These are phyloP conservation scores for Rosa lucieae DNA, from an alignment of 306 rosid genomes.

Conservation along the genomic window DNA sequence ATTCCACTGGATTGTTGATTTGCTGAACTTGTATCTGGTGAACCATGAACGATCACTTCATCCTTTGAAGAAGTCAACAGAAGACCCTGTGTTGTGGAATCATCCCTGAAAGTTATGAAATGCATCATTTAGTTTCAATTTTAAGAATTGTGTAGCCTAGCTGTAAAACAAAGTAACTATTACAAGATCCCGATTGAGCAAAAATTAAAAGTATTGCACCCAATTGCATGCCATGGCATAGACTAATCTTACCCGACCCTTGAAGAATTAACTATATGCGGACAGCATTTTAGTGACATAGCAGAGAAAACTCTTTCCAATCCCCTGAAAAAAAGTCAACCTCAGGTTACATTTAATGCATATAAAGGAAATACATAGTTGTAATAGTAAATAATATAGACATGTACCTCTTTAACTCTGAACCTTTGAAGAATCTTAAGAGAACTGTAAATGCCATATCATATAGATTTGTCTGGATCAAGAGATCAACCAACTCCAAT, in stretches of 20 bases:
- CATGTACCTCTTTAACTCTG: constrained; percentile 69
- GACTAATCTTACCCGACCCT: constrained; percentile 53
- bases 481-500: constrained; percentile 74
- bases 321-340: constrained; percentile 57
- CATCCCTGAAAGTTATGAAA: constrained; percentile 37
- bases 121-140: constrained; percentile 17
- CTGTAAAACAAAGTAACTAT: constrained; percentile 3
- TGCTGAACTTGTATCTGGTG: constrained; percentile 50
- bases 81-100: constrained; percentile 55
- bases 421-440: constrained; percentile 82
- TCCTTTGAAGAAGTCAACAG: constrained; percentile 59
- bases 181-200: constrained; percentile 6
- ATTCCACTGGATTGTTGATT: constrained; percentile 49
- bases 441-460: constrained; percentile 78
- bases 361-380: constrained; percentile 1
- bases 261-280: constrained; percentile 58
- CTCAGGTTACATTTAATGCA: constrained; percentile 26
- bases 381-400: neutral
- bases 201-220: constrained; percentile 20
- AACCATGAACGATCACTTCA: constrained; percentile 57
- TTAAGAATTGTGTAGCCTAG: constrained; percentile 3
- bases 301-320: constrained; percentile 70
- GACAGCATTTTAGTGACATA: constrained; percentile 74
- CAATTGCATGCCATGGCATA: constrained; percentile 21
- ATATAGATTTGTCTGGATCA: constrained; percentile 63